Evolutionary conservation across 2,329 filamentous ascomycete species (phyloP), one percentile per base, ranked within the genome.

Genomic region (Trichoderma semiorbis): DNA sequence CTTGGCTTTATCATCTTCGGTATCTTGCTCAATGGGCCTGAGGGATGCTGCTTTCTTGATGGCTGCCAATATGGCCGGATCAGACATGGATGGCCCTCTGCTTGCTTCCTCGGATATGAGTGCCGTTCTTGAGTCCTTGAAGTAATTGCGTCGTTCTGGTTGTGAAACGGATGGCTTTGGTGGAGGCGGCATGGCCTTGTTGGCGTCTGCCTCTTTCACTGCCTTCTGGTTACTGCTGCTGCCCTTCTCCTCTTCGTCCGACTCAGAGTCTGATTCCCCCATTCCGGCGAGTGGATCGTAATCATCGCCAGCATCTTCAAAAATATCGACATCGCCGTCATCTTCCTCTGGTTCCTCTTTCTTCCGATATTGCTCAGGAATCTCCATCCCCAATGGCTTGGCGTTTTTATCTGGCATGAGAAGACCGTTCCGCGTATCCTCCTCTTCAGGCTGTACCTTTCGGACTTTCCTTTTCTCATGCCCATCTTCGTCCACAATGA

Each of bases 1-100:
- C n/a, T 80, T 80, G 43, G 83, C 80, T 12, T 82, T 82, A 5
- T 83, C 81, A 3, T 81, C 80, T 32, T 73, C 62, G 58, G 81
- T 77, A 75, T 80, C 76, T 76, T 79, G 78, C 76, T 83, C 71
- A 76, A 84, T 82, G 72, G 84, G 84, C 80, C 87, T 84, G 69
- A 94, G 85, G 11, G 89, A 84, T 21, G 92, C 92, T 11, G 95
- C 95, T 80, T 94, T 94, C 81, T 94, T 93, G 77, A 99, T 87
- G 0, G 94, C 94, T 4, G 93, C 94, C 74, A 94, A 86, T 74
- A 97, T 91, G 2, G 92, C 89, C 2, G 94, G 92, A 77, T 98
- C 94, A 30, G 86, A 87, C 77, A 91, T 88, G 5, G 88, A 89
- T 1, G 88, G 86, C 2, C 83, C 82, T 73, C 85, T 85, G 62